Base-by-base conservation (phyloP, 495 filamentous ascomycete species). In the Hyaloscypha bicolor region DNA sequence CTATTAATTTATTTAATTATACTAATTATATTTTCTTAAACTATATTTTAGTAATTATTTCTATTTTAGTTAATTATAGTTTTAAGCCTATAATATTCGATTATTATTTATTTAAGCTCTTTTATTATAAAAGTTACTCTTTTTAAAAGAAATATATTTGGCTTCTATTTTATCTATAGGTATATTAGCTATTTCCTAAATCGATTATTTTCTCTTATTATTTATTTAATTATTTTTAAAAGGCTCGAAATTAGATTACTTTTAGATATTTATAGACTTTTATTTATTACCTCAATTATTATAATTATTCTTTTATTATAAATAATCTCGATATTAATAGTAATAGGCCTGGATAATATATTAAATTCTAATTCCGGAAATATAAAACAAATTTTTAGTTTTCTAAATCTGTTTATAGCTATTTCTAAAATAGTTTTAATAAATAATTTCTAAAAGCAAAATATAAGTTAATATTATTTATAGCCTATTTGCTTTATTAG, bases 61-160 rank as follows among this genome's bases (percentile, higher is more conserved):
- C 51, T 53, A 6, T 53, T 14, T 53, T 53, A 19, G 5, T 53
- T 14, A 4, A 19, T 53, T 53, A 25, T 53, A 53, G 16, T 25
- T 14, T 53, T 19, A 53, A 53, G 51, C 51, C 51, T 53, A 53
- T 53, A 25, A 14, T 53, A 53, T 14, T 53, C 51, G 51, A n/a
- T n/a, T n/a, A n/a, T n/a, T n/a, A n/a, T n/a, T n/a, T n/a, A n/a
- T n/a, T n/a, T n/a, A n/a, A n/a, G n/a, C n/a, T n/a, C n/a, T n/a
- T n/a, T n/a, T n/a, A n/a, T n/a, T n/a, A n/a, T n/a, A n/a, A n/a
- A n/a, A 53, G 51, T 53, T 25, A 53, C 16, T 25, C 19, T 25
- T 6, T 53, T 25, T 25, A 53, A 4, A 53, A 53, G 22, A 53
- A n/a, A 53, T 4, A 14, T 25, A 25, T 53, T 53, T 53, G 16